Evolutionary conservation across 176 grass and related monocot genomes (phyloP).

Genomic region (Phoenix dactylifera): DNA sequence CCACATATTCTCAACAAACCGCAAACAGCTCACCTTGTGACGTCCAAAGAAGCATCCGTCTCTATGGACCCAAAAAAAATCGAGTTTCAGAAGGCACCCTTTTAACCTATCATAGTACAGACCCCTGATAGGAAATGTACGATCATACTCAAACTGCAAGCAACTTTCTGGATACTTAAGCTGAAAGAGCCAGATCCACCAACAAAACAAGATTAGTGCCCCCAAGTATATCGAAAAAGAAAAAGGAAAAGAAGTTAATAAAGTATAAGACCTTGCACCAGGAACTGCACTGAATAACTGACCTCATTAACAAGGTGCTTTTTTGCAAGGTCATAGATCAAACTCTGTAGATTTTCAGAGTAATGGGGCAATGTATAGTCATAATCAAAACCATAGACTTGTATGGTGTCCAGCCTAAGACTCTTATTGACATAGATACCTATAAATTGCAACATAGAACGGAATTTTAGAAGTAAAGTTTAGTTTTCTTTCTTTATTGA

Average conservation of each 20-base stretch:
- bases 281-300: background rate
- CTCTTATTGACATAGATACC: constrained; percentile 94
- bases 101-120: constrained; percentile 82
- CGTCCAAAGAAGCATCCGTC: constrained; percentile 83
- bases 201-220: background rate
- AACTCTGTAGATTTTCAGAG: constrained; percentile 58
- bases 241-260: background rate
- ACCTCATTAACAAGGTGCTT: constrained; percentile 90
- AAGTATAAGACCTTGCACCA: background rate
- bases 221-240: constrained; percentile 3
- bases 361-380: constrained; percentile 94
- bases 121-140: constrained; percentile 83
- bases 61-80: constrained; percentile 98
- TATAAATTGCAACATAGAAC: constrained; percentile 13
- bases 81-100: constrained; percentile 89
- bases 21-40: constrained; percentile 36
- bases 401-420: constrained; percentile 62
- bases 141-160: constrained; percentile 76
- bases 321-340: constrained; percentile 94
- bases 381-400: constrained; percentile 98
- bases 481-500: background rate
- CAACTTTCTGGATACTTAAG: constrained; percentile 89
- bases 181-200: constrained; percentile 23
- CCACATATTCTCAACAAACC: too few relatives aligned
- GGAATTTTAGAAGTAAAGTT: too few relatives aligned